Evolutionary conservation across 768 basidiomycete genomes (phyloP).

Genomic region (Dacryopinax spathularia): DNA sequence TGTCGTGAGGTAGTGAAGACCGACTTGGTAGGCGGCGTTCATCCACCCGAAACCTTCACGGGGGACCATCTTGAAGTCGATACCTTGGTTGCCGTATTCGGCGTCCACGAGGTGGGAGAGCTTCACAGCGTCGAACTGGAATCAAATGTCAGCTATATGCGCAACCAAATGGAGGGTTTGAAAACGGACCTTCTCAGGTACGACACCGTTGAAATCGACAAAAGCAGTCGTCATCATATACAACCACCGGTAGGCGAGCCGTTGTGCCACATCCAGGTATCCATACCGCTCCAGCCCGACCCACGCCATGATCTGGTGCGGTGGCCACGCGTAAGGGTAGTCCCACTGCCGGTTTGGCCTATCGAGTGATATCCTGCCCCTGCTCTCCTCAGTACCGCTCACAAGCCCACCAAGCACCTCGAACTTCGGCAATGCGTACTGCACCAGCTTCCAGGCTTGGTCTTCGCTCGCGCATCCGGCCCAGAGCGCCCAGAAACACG

Average conservation of each 20-base stretch:
- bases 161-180: background rate
- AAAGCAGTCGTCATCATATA: slow-evolving; percentile 97
- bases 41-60: slow-evolving; percentile 98
- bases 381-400: slow-evolving; percentile 89
- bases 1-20: slow-evolving; percentile 81
- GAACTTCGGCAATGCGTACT: slow-evolving; percentile 79
- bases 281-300: slow-evolving; percentile 94
- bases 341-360: slow-evolving; percentile 98
- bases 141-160: slow-evolving; percentile 5
- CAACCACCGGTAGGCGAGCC: slow-evolving; percentile 89
- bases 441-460: slow-evolving; percentile 89
- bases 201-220: slow-evolving; percentile 94
- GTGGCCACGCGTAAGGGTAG: slow-evolving; percentile 83
- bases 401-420: slow-evolving; percentile 92
- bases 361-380: slow-evolving; percentile 89
- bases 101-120: slow-evolving; percentile 93
- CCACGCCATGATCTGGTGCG: slow-evolving; percentile 98
- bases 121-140: slow-evolving; percentile 86
- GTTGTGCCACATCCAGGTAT: slow-evolving; percentile 81
- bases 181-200: slow-evolving; percentile 76
- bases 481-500: slow-evolving; percentile 92
- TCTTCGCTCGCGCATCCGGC: slow-evolving; percentile 94
- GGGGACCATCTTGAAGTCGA: slow-evolving; percentile 96
- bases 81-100: slow-evolving; percentile 89
- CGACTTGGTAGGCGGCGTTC: slow-evolving; percentile 95